These are phyloP conservation scores for Colletotrichum trifolii DNA, from an alignment of 2,329 filamentous ascomycete species.

Conservation along the genomic window DNA sequence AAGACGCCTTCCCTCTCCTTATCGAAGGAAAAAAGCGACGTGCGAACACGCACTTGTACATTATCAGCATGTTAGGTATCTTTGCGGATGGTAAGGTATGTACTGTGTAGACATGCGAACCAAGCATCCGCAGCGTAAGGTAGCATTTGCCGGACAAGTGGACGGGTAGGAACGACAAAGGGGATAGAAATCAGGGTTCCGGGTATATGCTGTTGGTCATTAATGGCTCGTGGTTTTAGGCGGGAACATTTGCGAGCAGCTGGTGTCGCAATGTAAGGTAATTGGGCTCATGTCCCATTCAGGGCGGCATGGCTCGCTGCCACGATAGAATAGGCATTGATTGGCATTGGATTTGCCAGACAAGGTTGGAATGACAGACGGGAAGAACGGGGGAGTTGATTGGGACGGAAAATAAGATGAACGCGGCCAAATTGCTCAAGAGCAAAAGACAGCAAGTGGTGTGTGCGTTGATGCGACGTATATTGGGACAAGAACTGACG, in stretches of 20 bases:
- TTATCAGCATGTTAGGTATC: not conserved
- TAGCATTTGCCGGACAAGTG: constrained; percentile 1
- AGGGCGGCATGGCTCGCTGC: not conserved
- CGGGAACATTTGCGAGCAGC: constrained; percentile 1
- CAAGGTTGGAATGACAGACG: constrained; percentile 10
- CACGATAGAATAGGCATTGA: constrained; percentile 28
- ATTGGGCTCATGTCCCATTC: not conserved
- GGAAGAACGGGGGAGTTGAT: constrained; percentile 2
- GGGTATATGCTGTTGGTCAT: constrained; percentile 8
- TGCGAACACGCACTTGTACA: not conserved
- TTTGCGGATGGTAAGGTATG: not conserved
- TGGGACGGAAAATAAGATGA: constrained; percentile 24
- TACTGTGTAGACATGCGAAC: too few species aligned
- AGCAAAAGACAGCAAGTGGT: constrained; percentile 5
- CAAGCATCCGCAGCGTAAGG: too few species aligned
- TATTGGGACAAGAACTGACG: too few species aligned
- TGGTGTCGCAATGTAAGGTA: constrained; percentile 10
- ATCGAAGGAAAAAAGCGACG: not conserved
- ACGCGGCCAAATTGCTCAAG: constrained; percentile 12
- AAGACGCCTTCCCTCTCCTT: not conserved
- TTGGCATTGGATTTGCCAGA: constrained; percentile 27
- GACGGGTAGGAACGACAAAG: constrained; percentile 5
- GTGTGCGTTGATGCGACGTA: constrained; percentile 13
- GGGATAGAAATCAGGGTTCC: constrained; percentile 15
- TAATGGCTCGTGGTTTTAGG: constrained; percentile 1